Conservation (phyloP, 177 flowering plant genomes). For the Vitis hybrid region DNA sequence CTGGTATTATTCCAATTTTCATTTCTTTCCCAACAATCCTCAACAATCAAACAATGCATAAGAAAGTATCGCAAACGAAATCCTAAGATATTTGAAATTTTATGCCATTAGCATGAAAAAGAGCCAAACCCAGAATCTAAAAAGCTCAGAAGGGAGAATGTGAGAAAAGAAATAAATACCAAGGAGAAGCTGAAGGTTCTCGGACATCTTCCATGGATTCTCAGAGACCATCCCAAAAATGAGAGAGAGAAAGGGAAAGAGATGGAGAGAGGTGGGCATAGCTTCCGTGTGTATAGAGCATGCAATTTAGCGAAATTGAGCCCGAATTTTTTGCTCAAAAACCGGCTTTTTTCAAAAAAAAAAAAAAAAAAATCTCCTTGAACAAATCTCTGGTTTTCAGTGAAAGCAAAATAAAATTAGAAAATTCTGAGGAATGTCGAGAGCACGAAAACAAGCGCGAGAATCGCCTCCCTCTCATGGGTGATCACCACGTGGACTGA, state of each 20-base stretch:
- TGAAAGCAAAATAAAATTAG: neutral
- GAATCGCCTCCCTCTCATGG: neutral
- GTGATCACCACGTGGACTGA: too few relatives aligned
- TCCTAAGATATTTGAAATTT: neutral
- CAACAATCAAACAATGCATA: too few relatives aligned
- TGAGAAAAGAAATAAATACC: neutral
- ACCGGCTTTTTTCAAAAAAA: constrained; percentile 9
- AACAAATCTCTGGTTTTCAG: neutral
- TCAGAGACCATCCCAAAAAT: constrained; percentile 12
- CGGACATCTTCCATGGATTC: constrained; percentile 20
- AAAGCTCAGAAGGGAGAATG: neutral
- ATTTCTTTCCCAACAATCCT: too few relatives aligned
- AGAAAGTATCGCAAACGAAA: too few relatives aligned
- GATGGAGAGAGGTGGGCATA: constrained; percentile 9
- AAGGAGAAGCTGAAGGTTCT: constrained; percentile 12
- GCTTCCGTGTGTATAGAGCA: neutral
- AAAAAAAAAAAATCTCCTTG: neutral
- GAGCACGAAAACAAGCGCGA: neutral
- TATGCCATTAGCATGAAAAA: constrained; percentile 1
- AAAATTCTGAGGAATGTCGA: neutral
- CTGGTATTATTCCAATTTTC: too few relatives aligned
- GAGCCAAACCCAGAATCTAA: neutral
- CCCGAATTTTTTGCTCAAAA: constrained; percentile 27
- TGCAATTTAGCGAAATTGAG: neutral
- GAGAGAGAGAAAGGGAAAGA: constrained; percentile 5